These are phyloP conservation scores for Scenedesmus sp. DNA, from an alignment of 163 green algal species.

Conservation along the genomic window DNA sequence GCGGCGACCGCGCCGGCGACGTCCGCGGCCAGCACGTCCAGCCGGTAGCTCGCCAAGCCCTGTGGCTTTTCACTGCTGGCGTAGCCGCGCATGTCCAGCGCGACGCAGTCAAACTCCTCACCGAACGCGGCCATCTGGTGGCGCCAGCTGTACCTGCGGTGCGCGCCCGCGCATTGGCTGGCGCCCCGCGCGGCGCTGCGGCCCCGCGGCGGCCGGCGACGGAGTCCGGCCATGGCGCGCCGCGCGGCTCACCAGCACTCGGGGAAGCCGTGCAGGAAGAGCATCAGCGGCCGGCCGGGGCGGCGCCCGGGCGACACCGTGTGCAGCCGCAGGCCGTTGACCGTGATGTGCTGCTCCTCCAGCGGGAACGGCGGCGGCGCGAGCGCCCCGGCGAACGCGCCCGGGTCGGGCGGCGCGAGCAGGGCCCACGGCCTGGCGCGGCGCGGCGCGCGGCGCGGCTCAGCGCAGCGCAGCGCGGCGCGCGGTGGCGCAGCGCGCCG, in stretches of 20 bases:
- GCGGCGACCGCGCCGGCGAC: conserved; percentile 56
- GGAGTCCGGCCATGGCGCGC: too few species aligned
- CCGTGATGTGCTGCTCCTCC: conserved; percentile 37
- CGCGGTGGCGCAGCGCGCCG: neutral
- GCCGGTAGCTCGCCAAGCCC: conserved; percentile 60
- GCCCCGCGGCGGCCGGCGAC: too few species aligned
- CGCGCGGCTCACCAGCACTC: conserved; percentile 61
- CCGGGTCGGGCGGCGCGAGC: conserved; percentile 2
- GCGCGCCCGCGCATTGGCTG: neutral
- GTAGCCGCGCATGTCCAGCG: conserved; percentile 81
- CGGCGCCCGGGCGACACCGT: conserved; percentile 46
- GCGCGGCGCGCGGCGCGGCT: too few species aligned
- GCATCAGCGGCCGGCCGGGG: conserved; percentile 65
- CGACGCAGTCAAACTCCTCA: conserved; percentile 70
- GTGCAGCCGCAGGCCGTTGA: conserved; percentile 58
- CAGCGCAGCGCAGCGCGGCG: too few species aligned
- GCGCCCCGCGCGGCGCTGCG: neutral
- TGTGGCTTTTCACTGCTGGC: conserved; percentile 65
- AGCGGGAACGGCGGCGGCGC: conserved; percentile 24
- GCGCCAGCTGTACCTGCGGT: conserved; percentile 69
- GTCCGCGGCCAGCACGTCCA: conserved; percentile 59
- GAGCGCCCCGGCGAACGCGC: neutral
- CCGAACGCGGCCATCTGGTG: conserved; percentile 67
- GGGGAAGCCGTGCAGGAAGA: conserved; percentile 86
- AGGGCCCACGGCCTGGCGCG: conserved; percentile 6